Percentiles rank a stretch among this genome's conserved stretches.
These are phyloP conservation scores for Neurospora sp. DNA, from an alignment of 495 filamentous ascomycete species.

Conservation along the genomic window DNA sequence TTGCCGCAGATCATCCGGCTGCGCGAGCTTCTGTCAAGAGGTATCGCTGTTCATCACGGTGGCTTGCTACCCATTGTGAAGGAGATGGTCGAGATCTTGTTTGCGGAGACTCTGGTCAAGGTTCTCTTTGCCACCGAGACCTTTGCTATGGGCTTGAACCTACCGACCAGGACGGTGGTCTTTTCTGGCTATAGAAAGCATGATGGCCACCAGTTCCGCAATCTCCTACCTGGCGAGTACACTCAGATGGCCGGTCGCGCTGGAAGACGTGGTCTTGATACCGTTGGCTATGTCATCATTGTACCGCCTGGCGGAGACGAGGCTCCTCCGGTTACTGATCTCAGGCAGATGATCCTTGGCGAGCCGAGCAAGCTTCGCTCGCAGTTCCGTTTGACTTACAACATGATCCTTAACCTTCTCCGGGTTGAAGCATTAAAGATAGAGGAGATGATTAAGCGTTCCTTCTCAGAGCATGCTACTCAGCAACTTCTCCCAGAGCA, in stretches of 20 bases:
- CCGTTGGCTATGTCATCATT: slow-evolving; percentile 88
- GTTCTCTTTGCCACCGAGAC: slow-evolving; percentile 96
- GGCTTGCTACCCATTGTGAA: slow-evolving; percentile 94
- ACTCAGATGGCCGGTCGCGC: slow-evolving; percentile 98
- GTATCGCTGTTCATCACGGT: slow-evolving; percentile 94
- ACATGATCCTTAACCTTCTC: slow-evolving; percentile 95
- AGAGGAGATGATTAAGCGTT: slow-evolving; percentile 99
- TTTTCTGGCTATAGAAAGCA: slow-evolving; percentile 97
- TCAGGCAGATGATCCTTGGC: slow-evolving; percentile 91
- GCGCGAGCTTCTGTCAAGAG: slow-evolving; percentile 73
- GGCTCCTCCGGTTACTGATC: slow-evolving; percentile 69
- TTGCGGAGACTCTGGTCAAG: slow-evolving; percentile 89
- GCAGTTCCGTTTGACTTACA: slow-evolving; percentile 95
- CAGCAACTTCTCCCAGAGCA: slow-evolving; percentile 91
- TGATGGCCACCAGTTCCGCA: slow-evolving; percentile 82
- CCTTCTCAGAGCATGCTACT: slow-evolving; percentile 97
- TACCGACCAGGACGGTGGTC: slow-evolving; percentile 91
- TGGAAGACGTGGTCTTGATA: slow-evolving; percentile 83
- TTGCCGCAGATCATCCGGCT: slow-evolving; percentile 86
- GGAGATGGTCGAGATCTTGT: slow-evolving; percentile 93
- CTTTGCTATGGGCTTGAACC: slow-evolving; percentile 95
- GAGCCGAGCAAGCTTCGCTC: slow-evolving; percentile 91
- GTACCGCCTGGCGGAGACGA: slow-evolving; percentile 69
- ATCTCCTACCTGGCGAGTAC: slow-evolving; percentile 89
- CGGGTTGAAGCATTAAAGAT: slow-evolving; percentile 96